Base-by-base conservation (phyloP, 129 eudicot species). In the Pseudognaphalium luteoalbum region DNA sequence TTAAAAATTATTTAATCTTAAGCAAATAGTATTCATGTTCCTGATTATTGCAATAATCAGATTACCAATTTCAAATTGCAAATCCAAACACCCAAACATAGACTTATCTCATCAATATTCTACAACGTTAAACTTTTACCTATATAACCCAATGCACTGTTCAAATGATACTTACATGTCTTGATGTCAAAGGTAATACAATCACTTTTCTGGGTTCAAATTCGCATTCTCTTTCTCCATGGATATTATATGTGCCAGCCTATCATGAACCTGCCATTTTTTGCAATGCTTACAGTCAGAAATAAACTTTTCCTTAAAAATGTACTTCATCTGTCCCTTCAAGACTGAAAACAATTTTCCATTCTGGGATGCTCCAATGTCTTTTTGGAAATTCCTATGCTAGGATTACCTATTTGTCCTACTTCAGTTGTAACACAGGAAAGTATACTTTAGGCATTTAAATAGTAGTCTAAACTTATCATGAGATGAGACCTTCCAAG, bases 211-310 rank as follows among this genome's bases (percentile, higher is more conserved):
- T 47, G 66, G 57, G 58, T 80, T 84, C 82, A 90, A 52, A 83
- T 56, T 88, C 20, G 96, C 87, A 87, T 90, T 93, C 81, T 90
- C 96, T 78, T 88, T 83, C 83, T 93, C 98, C 95, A 93, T 86
- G 8, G 90, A 83, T 74, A 93, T 86, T 25, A 93, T 84, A 76
- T 84, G 89, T 61, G 95, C 82, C 82, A 93, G 88, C 79, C 96
- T 82, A 71, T 93, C 91, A 72, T 90, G 78, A 41, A 93, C 96
- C 98, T 93, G 86, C 28, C 81, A 74, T 39, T 77, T 62, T 77
- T 74, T 47, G 71, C 58, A 39, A 69, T 66, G 28, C 21, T 5
- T 64, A 32, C 17, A 11, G 0, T 28, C 9, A 52, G 20, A 5
- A 32, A 51, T 4, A 57, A 9, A 1, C 20, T 28, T 73, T 34